Conservation (phyloP, 2,329 filamentous ascomycete genomes). For the Cercospora sp. region DNA sequence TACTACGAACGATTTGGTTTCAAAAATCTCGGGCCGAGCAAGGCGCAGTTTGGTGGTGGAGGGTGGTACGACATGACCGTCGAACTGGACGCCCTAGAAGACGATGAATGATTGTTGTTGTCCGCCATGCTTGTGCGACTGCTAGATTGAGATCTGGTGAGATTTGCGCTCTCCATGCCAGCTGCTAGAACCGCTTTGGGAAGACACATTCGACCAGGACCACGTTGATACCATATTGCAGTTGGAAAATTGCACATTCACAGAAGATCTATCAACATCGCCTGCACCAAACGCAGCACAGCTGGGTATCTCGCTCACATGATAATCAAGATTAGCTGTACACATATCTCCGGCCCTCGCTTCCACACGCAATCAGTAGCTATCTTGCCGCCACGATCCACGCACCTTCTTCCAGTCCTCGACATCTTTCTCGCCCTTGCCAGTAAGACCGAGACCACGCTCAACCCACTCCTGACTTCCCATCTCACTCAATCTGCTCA, state of each 20-base stretch:
- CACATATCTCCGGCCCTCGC: not conserved
- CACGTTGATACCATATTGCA: not conserved
- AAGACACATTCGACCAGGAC: not conserved
- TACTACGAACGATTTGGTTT: conserved; percentile 82
- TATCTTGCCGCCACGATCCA: conserved; percentile 68
- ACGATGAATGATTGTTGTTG: conserved; percentile 5
- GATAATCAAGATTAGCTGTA: not conserved
- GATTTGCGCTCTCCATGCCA: not conserved
- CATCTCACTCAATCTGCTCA: conserved; percentile 88
- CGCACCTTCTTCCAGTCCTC: conserved; percentile 66
- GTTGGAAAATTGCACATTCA: not conserved
- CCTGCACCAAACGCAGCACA: not conserved
- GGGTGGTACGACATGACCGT: conserved; percentile 80
- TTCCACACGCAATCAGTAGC: conserved; percentile 29
- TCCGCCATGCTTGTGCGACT: not conserved
- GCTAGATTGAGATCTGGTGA: not conserved
- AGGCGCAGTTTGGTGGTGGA: conserved; percentile 72
- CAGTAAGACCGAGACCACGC: conserved; percentile 66
- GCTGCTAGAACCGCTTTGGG: not conserved
- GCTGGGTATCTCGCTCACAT: conserved; percentile 16
- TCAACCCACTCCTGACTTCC: conserved; percentile 94
- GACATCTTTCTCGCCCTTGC: conserved; percentile 64
- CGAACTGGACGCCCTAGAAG: conserved; percentile 23
- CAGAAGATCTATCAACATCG: not conserved
- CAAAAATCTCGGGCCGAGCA: conserved; percentile 65